These are phyloP conservation scores for Crithidia fasciculata DNA, from an alignment of 208 protist species.

Conservation along the genomic window DNA sequence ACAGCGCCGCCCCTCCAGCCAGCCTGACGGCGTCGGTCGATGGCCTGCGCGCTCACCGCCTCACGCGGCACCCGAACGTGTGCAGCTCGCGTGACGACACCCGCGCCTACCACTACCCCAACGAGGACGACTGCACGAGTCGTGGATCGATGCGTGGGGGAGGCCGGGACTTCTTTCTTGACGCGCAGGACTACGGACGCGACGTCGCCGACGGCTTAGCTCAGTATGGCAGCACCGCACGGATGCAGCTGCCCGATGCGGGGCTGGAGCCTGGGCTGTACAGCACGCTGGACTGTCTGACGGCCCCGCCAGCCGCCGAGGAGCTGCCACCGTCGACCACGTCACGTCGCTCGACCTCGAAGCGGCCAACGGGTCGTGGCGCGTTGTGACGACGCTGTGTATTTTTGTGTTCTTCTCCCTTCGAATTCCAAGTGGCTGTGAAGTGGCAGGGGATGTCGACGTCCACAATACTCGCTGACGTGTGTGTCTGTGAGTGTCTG, in stretches of 20 bases:
- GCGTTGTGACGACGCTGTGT: not conserved
- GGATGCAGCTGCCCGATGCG: not conserved
- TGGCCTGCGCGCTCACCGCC: slow-evolving; percentile 6
- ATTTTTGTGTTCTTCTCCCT: slow-evolving; percentile 5
- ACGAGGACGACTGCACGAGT: slow-evolving; percentile 3
- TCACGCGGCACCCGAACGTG: slow-evolving; percentile 4
- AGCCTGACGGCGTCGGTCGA: slow-evolving; percentile 18
- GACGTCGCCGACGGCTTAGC: slow-evolving; percentile 3
- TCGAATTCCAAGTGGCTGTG: not conserved
- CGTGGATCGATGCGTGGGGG: slow-evolving; percentile 10
- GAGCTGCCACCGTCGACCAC: not conserved
- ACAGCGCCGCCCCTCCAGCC: not conserved
- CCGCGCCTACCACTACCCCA: slow-evolving; percentile 12
- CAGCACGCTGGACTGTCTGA: slow-evolving; percentile 8
- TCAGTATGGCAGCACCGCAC: slow-evolving; percentile 11
- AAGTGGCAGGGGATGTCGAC: no score
- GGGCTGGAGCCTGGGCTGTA: slow-evolving; percentile 12
- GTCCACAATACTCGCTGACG: not conserved
- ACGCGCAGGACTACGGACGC: slow-evolving; percentile 12
- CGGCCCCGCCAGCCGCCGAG: not conserved
- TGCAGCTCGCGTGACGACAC: slow-evolving; percentile 23
- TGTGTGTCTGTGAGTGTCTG: not conserved
- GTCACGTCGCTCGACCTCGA: slow-evolving; percentile 6
- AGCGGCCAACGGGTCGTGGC: not conserved
- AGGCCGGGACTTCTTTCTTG: not conserved